Conservation (phyloP, 768 basidiomycete species). For the Boletus subparvulus region DNA sequence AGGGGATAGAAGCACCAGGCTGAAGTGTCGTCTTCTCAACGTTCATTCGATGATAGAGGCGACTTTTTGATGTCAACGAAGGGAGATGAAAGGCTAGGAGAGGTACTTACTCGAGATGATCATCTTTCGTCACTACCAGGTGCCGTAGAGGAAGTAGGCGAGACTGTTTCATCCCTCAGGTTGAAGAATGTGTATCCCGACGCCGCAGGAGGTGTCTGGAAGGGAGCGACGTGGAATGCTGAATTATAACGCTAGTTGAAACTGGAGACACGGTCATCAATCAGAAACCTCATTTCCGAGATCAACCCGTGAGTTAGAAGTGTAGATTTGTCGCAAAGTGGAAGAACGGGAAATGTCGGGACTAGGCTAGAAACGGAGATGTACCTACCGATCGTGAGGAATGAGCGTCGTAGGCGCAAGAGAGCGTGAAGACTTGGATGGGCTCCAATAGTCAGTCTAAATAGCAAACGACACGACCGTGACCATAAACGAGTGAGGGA, state of each 20-base stretch:
- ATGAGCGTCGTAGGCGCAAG: slow-evolving; percentile 5
- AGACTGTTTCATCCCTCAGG: slow-evolving; percentile 18
- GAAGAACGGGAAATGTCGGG: slow-evolving; percentile 9
- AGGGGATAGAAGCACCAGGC: slow-evolving; percentile 35
- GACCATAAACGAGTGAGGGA: slow-evolving; percentile 19
- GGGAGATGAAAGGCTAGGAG: not conserved
- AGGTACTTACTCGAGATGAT: slow-evolving; percentile 31
- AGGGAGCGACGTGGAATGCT: slow-evolving; percentile 6
- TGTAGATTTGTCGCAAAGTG: slow-evolving; percentile 1
- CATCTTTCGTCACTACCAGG: slow-evolving; percentile 16
- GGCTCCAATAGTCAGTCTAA: slow-evolving; percentile 2
- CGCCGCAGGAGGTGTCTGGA: slow-evolving; percentile 11
- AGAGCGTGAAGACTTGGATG: not conserved
- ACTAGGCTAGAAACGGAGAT: not conserved
- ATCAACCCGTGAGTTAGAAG: slow-evolving; percentile 9
- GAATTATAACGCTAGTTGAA: slow-evolving; percentile 15
- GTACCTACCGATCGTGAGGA: slow-evolving; percentile 28
- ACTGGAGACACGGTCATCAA: slow-evolving; percentile 19
- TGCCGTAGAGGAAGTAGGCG: slow-evolving; percentile 27
- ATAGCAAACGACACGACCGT: slow-evolving; percentile 6
- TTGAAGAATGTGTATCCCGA: slow-evolving; percentile 15
- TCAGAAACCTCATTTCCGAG: slow-evolving; percentile 16
- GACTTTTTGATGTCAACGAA: slow-evolving; percentile 20
- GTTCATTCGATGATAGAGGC: slow-evolving; percentile 35
- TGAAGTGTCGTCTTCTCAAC: slow-evolving; percentile 28